Base-by-base conservation (phyloP, 805 yeast species). In the Nakazawaea siamensis region DNA sequence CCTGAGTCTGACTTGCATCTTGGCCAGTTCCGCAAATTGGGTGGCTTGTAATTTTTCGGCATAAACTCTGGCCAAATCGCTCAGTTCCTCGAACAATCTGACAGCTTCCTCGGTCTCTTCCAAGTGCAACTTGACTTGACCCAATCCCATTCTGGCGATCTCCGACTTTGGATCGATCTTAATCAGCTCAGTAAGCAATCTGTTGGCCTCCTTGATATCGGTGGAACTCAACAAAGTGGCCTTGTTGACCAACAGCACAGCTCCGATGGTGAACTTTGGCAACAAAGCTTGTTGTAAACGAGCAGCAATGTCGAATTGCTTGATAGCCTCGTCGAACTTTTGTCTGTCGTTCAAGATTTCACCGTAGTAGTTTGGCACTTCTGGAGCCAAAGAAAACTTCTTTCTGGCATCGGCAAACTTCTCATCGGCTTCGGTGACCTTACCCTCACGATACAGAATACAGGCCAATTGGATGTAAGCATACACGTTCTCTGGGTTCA, bases 401-500 rank as follows among this genome's bases (percentile, higher is more conserved):
- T 69, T 66, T 51, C 73, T 76, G 24, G 90, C 86, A 41, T 70
- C 77, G 42, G 71, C 68, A 61, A 86, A 86, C 40, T 70, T 61
- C 44, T 70, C 68, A 54, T 74, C 79, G 46, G 90, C 76, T 34
- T 68, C 73, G 24, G 63, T 68, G 35, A 66, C 56, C 29, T 71
- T 62, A 35, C 82, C 84, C 54, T 73, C 73, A 65, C 87, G 83
- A 72, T 88, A 88, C 43, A 82, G 75, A 49, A 88, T 75, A 58
- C 96, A 92, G 24, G 96, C 97, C 45, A 84, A 68, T 67, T 90
- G 98, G 54, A 92, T 84, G 61, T 79, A 81, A 30, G 96, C 79
- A 51, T 78, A 84, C 40, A 86, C 77, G 56, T 85, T 90, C 12
- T 71, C 61, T 40, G 80, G 77, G 61, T 86, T 84, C 50, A 75